Percentiles rank a stretch among this genome's conserved stretches.
phyloP scores from a whole-genome alignment of 768 basidiomycete species.

The Trametes maxima region DNA sequence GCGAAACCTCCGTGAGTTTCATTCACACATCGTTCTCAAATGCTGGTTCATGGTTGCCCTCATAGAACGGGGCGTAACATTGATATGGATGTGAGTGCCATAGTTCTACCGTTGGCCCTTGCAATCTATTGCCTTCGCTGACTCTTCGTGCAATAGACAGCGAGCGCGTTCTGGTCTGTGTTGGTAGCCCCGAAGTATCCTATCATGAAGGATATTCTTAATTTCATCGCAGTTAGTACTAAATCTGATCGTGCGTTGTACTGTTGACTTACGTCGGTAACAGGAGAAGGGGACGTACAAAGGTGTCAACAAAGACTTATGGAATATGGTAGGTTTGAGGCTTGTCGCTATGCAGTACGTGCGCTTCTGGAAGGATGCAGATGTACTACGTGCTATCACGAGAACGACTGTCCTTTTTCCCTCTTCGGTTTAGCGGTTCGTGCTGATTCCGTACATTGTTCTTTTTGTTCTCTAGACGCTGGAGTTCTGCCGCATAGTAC shows the following conservation, averaged over 20 bases:
- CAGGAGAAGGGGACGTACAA: conserved; percentile 62
- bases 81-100: conserved; percentile 71
- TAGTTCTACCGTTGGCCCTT: not conserved
- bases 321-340: conserved; percentile 67
- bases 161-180: conserved; percentile 76
- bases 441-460: not conserved
- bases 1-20: conserved; percentile 69
- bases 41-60: no score
- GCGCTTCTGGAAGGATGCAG: not conserved
- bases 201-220: conserved; percentile 62
- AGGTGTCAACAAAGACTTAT: conserved; percentile 82
- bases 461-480: conserved; percentile 51
- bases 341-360: not conserved
- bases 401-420: not conserved
- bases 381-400: not conserved
- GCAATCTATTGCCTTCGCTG: not conserved
- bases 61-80: conserved; percentile 70
- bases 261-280: not conserved
- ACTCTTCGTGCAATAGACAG: conserved; percentile 48
- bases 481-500: conserved; percentile 72
- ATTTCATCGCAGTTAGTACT: conserved; percentile 61
- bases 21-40: not conserved
- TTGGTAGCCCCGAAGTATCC: conserved; percentile 68
- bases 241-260: not conserved
- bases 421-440: not conserved